Evolutionary conservation across 73 alveolate genomes (phyloP), one percentile per base, ranked within the genome.

Genomic region (Paramecium caudatum): DNA sequence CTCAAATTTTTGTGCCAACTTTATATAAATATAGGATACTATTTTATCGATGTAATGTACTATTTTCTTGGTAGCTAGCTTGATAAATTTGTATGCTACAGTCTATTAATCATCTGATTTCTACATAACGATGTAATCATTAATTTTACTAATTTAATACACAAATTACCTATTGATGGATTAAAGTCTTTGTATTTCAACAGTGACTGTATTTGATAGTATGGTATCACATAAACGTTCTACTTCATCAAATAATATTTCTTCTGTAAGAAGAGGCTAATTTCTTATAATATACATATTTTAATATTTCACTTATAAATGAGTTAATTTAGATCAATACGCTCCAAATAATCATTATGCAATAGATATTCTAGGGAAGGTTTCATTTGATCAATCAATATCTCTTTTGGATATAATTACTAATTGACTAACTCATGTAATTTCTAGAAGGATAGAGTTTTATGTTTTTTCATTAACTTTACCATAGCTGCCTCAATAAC

Each of bases 271-370:
- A 4, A 55, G 45, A 37, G 30, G 23, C 8, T 5, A 7, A 27
- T 4, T 8, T 10, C 13, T 19, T 23, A 10, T 55, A 27, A 27
- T 9, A 10, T 55, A 27, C 30, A 55, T 55, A 27, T 27, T 55
- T 55, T 55, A 27, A 55, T 27, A 27, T 27, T 55, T 55, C 45
- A 55, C 80, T 55, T 55, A 55, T 19, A 55, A 23, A 27, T 55
- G 70, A 55, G 80, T 55, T 55, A 55, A 55, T 55, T 43, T n/a
- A n/a, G n/a, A n/a, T n/a, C n/a, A n/a, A n/a, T n/a, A n/a, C n/a
- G n/a, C n/a, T n/a, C n/a, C n/a, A n/a, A n/a, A n/a, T n/a, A n/a
- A n/a, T n/a, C n/a, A n/a, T n/a, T n/a, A n/a, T n/a, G n/a, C n/a
- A n/a, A n/a, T n/a, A n/a, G n/a, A n/a, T n/a, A n/a, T n/a, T n/a